phyloP scores from a whole-genome alignment of 2,329 filamentous ascomycete species.

The Fusarium neocosmosporiellum region DNA sequence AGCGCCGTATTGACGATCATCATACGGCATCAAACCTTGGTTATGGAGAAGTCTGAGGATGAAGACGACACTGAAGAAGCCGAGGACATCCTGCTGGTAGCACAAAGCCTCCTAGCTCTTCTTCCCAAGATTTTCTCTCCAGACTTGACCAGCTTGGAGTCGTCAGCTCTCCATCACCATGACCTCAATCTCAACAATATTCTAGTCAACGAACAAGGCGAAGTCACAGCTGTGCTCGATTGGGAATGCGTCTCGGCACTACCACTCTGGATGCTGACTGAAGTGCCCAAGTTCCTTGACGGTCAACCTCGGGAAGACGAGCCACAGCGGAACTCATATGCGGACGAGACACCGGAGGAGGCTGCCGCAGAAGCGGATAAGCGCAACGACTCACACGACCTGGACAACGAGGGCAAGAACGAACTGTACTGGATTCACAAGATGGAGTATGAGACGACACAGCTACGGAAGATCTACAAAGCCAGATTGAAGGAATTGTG shows the following conservation, averaged over 20 bases:
- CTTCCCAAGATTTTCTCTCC: too few relatives aligned
- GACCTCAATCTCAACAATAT: constrained; percentile 47
- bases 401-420: too few relatives aligned
- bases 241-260: constrained; percentile 57
- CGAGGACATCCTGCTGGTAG: too few relatives aligned
- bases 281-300: constrained; percentile 49
- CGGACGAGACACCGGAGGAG: too few relatives aligned
- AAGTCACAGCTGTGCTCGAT: constrained; percentile 52
- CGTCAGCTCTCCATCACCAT: too few relatives aligned
- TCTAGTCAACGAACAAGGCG: constrained; percentile 49
- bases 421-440: not conserved
- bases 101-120: too few relatives aligned
- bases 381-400: too few relatives aligned
- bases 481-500: not conserved
- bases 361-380: too few relatives aligned
- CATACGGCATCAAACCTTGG: not conserved
- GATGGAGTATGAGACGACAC: not conserved
- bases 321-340: not conserved
- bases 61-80: not conserved
- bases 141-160: too few relatives aligned
- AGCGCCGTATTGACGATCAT: not conserved
- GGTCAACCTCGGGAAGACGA: constrained; percentile 21
- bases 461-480: not conserved
- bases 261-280: constrained; percentile 53
- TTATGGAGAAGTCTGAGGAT: not conserved